A percentile compares a stretch with the other conserved stretches of the same genome.
phyloP scores from a whole-genome alignment of 2,329 filamentous ascomycete species.

The Stagonosporopsis vannaccii region DNA sequence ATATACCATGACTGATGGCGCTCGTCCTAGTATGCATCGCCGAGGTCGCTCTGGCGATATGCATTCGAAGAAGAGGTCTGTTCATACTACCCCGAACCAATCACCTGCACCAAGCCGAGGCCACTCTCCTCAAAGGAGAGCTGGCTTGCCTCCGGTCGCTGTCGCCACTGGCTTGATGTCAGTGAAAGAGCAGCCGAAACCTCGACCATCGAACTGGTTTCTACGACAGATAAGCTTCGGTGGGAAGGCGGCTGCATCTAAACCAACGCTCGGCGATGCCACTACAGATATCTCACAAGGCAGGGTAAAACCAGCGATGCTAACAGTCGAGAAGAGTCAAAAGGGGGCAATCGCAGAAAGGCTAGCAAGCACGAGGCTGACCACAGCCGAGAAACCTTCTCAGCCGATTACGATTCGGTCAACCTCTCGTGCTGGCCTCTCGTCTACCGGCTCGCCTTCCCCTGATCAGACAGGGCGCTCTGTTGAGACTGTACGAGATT shows the following conservation, averaged over 20 bases:
- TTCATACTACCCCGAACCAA: conserved; percentile 31
- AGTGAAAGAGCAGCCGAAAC: conserved; percentile 24
- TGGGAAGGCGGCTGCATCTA: conserved; percentile 38
- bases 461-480: conserved; percentile 38
- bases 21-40: conserved; percentile 29
- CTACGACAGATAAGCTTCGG: conserved; percentile 51
- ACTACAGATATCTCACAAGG: conserved; percentile 44
- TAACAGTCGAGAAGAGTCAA: conserved; percentile 46
- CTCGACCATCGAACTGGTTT: conserved; percentile 44
- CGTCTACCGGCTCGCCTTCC: conserved; percentile 35
- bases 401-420: conserved; percentile 49
- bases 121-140: conserved; percentile 39
- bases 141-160: conserved; percentile 24
- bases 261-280: conserved; percentile 39
- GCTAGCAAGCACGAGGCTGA: conserved; percentile 44
- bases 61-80: conserved; percentile 23
- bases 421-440: conserved; percentile 34
- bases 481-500: conserved; percentile 42
- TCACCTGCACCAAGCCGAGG: conserved; percentile 41
- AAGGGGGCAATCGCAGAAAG: conserved; percentile 47
- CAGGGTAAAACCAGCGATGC: conserved; percentile 43
- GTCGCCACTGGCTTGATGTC: conserved; percentile 16
- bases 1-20: conserved; percentile 15
- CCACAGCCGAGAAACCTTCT: conserved; percentile 43
- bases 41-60: conserved; percentile 39